Conservation (phyloP, 2,329 filamentous ascomycete genomes). For the Curvularia sp. region DNA sequence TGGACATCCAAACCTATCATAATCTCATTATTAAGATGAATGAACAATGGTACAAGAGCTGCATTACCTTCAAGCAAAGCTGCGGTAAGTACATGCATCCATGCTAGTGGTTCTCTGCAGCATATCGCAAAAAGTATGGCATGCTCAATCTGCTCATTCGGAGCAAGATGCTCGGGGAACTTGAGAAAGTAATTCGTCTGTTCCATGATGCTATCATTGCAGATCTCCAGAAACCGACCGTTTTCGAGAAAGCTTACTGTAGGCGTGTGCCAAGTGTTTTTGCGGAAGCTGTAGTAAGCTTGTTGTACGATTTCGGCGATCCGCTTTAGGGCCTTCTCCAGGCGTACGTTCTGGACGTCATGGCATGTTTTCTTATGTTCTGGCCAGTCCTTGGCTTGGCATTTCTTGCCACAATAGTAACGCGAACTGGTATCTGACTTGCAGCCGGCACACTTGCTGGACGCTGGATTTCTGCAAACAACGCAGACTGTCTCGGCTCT, state of each 20-base stretch:
- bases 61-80: background rate
- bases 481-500: background rate
- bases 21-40: background rate
- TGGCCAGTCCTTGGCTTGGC: slow-evolving; percentile 10
- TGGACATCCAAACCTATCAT: background rate
- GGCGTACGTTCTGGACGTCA: background rate
- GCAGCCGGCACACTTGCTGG: slow-evolving; percentile 9
- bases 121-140: background rate
- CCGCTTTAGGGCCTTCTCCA: slow-evolving; percentile 5
- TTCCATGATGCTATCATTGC: background rate
- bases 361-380: slow-evolving; percentile 8
- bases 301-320: slow-evolving; percentile 5
- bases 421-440: background rate
- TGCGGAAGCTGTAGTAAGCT: slow-evolving; percentile 15
- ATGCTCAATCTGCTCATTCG: background rate
- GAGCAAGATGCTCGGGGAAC: slow-evolving; percentile 4
- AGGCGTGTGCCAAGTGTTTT: slow-evolving; percentile 11
- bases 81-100: background rate
- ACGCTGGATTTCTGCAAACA: slow-evolving; percentile 1
- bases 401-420: slow-evolving; percentile 8
- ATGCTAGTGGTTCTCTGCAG: slow-evolving; percentile 10
- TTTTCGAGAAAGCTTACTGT: background rate
- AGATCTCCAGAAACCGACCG: background rate
- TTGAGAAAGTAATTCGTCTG: background rate
- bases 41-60: rapidly evolving